Evolutionary conservation across 2,329 filamentous ascomycete genomes (phyloP).

Genomic region (Zymoseptoria brevis): DNA sequence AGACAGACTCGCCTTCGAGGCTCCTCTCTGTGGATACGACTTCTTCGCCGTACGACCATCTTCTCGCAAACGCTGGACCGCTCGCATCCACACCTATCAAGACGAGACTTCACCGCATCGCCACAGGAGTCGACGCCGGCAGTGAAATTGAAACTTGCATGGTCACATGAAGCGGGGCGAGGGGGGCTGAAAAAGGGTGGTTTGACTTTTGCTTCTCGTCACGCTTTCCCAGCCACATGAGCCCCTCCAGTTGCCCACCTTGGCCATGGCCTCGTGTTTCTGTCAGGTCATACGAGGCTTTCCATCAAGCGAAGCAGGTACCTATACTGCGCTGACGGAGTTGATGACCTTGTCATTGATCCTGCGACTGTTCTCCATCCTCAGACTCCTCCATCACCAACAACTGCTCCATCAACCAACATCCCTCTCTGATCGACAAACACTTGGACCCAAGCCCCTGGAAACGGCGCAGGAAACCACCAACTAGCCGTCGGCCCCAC

Average conservation of each 20-base stretch:
- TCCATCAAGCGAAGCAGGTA: too few species aligned
- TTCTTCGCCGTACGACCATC: background rate
- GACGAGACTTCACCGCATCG: background rate
- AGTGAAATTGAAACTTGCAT: background rate
- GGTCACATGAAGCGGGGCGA: background rate
- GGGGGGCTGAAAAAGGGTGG: too few species aligned
- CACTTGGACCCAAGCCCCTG: background rate
- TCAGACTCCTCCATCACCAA: background rate
- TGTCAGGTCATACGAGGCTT: too few species aligned
- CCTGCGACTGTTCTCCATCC: too few species aligned
- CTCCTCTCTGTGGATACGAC: background rate
- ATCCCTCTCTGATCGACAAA: background rate
- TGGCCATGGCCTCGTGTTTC: too few species aligned
- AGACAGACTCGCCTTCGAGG: background rate
- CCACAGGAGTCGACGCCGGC: background rate
- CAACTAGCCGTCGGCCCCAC: background rate
- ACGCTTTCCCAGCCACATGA: too few species aligned
- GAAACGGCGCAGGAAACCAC: background rate
- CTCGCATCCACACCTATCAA: background rate
- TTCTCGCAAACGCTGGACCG: background rate
- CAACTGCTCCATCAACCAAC: background rate
- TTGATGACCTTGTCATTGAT: too few species aligned
- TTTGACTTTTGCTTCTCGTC: too few species aligned
- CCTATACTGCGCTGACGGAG: too few species aligned
- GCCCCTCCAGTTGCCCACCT: too few species aligned